Percentiles rank a stretch among this genome's conserved stretches.
These are phyloP conservation scores for Lentinus tigrinus DNA, from an alignment of 768 basidiomycete species.

Conservation along the genomic window DNA sequence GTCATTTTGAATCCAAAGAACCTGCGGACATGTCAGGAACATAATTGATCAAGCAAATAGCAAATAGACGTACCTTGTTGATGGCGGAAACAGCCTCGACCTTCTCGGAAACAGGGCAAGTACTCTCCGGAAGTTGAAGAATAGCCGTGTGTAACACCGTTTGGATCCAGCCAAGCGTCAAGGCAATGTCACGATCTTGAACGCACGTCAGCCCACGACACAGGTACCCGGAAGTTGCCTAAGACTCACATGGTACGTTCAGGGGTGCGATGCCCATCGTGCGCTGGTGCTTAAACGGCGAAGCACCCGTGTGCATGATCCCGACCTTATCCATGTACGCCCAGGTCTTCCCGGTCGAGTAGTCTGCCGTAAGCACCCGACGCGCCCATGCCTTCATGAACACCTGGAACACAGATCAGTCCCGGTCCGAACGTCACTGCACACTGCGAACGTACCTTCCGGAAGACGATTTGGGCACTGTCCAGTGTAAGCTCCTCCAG, in stretches of 20 bases:
- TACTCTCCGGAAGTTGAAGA: conserved; percentile 37
- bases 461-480: conserved; percentile 47
- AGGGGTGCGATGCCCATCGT: conserved; percentile 31
- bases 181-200: conserved; percentile 39
- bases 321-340: conserved; percentile 48
- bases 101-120: conserved; percentile 35
- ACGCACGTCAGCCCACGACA: not conserved
- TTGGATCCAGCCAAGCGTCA: conserved; percentile 46
- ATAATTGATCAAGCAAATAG: not conserved
- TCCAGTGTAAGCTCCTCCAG: conserved; percentile 40
- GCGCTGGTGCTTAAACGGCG: conserved; percentile 41
- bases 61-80: conserved; percentile 38
- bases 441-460: conserved; percentile 34
- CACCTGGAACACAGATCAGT: conserved; percentile 28
- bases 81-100: conserved; percentile 40
- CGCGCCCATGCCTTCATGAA: conserved; percentile 37
- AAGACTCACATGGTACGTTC: conserved; percentile 33
- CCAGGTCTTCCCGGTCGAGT: conserved; percentile 41
- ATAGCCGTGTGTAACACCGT: conserved; percentile 44
- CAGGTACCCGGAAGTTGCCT: not conserved
- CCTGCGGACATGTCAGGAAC: conserved; percentile 23
- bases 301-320: conserved; percentile 47
- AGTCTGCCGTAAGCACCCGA: conserved; percentile 42
- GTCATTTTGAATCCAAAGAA: conserved; percentile 53
- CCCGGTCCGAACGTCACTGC: conserved; percentile 23